Evolutionary conservation across 2,329 filamentous ascomycete genomes (phyloP), one percentile per base, ranked within the genome.

Genomic region (Cadophora sp.): DNA sequence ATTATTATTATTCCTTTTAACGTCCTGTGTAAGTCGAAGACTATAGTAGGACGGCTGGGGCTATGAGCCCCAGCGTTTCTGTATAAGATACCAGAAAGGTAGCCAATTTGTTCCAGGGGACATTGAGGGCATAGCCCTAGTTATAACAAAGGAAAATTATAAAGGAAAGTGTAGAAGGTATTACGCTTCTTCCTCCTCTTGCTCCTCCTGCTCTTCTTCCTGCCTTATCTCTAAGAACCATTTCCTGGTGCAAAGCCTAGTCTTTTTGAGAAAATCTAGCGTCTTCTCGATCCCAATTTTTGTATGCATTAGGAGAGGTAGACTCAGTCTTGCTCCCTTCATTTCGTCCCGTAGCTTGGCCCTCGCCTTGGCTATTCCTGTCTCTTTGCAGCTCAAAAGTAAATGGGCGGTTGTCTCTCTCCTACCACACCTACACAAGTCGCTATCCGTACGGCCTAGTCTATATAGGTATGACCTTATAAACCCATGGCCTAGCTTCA

Each of bases 91-190:
- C 19, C 1, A 22, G 43, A 48, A 48, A 48, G 19, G 43, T 48
- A 48, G 43, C 43, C 43, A 48, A 48, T 48, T 48, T 48, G 43
- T 48, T 48, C 19, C 43, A 22, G 19, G 43, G 43, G 43, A 48
- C 19, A 48, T 48, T 48, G n/a, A 48, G 43, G 43, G 43, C 43
- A 48, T 48, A 48, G 43, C 43, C 43, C 43, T 48, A 48, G 43
- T 48, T 48, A 48, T 48, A 48, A 48, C 43, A 48, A 48, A 48
- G 43, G 43, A 48, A 48, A 48, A 48, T 48, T 48, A 48, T 48
- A 2, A 8, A 48, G 8, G 43, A 48, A 48, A 2, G 43, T 48
- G 43, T 48, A 48, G 19, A 48, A 48, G 43, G 43, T 48, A 22
- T 48, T 8, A 48, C 43, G 43, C 2, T 48, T 48, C 2, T 48